Evolutionary conservation across 2,329 filamentous ascomycete genomes (phyloP).

Genomic region (Alternaria arbusti): DNA sequence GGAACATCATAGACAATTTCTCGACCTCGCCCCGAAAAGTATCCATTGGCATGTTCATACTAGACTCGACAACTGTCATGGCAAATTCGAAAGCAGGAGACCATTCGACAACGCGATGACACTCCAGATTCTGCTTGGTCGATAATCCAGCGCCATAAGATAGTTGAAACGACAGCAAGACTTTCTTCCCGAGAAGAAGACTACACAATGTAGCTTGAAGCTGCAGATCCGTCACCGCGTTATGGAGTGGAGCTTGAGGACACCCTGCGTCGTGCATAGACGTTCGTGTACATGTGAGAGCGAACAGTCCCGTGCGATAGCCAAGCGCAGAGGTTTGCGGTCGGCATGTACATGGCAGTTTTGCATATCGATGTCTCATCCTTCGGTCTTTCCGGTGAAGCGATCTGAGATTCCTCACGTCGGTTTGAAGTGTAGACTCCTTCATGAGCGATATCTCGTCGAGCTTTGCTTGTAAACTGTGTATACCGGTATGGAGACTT

Average conservation of each 20-base stretch:
- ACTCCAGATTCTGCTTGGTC: neutral
- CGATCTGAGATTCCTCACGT: neutral
- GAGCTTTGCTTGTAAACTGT: neutral
- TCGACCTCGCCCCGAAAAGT: neutral
- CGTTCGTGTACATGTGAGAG: neutral
- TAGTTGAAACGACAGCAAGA: neutral
- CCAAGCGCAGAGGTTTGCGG: neutral
- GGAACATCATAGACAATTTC: neutral
- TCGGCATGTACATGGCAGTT: neutral
- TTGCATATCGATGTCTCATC: neutral
- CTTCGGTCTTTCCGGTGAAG: neutral
- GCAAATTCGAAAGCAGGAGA: neutral
- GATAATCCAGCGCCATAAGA: neutral
- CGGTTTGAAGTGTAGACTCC: neutral
- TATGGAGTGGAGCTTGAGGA: neutral
- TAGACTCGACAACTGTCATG: fast-evolving
- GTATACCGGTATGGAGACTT: neutral
- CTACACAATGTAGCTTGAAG: neutral
- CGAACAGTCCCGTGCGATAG: neutral
- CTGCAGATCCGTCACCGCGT: neutral
- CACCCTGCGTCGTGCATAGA: neutral
- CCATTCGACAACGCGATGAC: neutral
- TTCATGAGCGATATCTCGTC: neutral
- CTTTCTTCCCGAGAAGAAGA: neutral
- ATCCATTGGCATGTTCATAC: fast-evolving